A percentile compares a stretch with the other conserved stretches of the same genome.
Evolutionary conservation across 345 rosid species (phyloP).

Genomic region (Citrus medica): DNA sequence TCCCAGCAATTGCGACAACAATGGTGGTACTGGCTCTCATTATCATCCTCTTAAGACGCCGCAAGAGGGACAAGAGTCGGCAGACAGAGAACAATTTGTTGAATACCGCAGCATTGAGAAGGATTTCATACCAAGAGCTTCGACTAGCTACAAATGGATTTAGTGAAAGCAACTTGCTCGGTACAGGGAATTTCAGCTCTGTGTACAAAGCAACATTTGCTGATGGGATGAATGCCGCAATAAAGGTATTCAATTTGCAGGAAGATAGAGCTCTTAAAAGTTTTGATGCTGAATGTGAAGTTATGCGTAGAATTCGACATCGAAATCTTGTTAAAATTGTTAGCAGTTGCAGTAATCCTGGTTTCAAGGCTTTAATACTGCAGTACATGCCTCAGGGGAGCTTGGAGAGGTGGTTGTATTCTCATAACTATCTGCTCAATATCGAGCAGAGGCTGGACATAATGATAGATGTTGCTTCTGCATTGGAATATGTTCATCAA

Average conservation of each 20-base stretch:
- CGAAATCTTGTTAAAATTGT: background rate
- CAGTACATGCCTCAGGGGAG: background rate
- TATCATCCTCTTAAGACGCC: too few species aligned
- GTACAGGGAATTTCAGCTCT: too few species aligned
- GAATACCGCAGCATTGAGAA: too few species aligned
- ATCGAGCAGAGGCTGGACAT: background rate
- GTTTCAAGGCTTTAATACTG: background rate
- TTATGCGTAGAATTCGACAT: background rate
- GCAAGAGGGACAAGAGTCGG: too few species aligned
- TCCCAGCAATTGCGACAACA: background rate
- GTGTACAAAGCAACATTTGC: too few species aligned
- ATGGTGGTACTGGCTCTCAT: background rate
- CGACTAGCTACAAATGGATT: too few species aligned
- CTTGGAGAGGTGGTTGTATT: background rate
- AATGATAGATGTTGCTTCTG: conserved; percentile 7
- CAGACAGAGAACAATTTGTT: too few species aligned
- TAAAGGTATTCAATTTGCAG: too few species aligned
- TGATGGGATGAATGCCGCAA: too few species aligned
- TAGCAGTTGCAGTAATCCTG: background rate
- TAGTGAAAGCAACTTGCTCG: too few species aligned
- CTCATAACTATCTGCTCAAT: background rate
- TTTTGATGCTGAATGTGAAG: background rate
- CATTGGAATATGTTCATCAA: conserved; percentile 11
- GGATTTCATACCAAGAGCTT: too few species aligned
- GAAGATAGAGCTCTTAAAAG: background rate